phyloP scores from a whole-genome alignment of 768 basidiomycete species.

The Kwoniella newhampshirensis region DNA sequence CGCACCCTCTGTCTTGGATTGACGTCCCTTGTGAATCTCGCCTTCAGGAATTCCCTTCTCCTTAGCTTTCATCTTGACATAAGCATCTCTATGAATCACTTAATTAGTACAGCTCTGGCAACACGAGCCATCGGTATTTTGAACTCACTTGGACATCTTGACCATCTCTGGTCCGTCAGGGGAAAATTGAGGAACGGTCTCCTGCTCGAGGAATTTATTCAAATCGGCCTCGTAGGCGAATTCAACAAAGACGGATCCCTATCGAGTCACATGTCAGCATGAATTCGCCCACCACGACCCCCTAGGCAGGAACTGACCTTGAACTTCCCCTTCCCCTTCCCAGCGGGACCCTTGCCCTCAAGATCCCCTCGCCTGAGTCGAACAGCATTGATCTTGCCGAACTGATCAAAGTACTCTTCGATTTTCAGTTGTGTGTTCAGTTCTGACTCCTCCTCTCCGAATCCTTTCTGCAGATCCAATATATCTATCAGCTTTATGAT shows the following conservation, averaged over 20 bases:
- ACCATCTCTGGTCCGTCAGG: constrained; percentile 71
- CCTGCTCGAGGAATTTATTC: constrained; percentile 72
- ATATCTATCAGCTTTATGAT: background rate
- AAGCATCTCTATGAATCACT: constrained; percentile 68
- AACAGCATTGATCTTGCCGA: constrained; percentile 74
- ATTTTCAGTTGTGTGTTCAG: constrained; percentile 67
- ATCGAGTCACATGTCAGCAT: background rate
- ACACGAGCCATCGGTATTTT: background rate
- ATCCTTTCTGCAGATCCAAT: constrained; percentile 70
- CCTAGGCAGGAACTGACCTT: constrained; percentile 65
- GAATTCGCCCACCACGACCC: no score
- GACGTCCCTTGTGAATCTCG: constrained; percentile 22
- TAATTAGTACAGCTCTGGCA: background rate
- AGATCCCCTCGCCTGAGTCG: constrained; percentile 80
- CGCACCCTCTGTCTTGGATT: background rate
- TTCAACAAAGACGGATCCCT: constrained; percentile 93
- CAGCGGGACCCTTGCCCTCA: constrained; percentile 47
- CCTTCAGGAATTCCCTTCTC: constrained; percentile 71
- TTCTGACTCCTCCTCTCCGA: constrained; percentile 65
- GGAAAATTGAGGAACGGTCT: constrained; percentile 70
- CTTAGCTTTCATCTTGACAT: constrained; percentile 94
- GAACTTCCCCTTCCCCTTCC: constrained; percentile 64
- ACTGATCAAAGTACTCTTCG: constrained; percentile 76
- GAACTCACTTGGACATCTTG: constrained; percentile 82
- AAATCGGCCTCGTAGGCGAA: constrained; percentile 70